Conservation (phyloP, 345 rosid genomes). For the Ceriops decandra region DNA sequence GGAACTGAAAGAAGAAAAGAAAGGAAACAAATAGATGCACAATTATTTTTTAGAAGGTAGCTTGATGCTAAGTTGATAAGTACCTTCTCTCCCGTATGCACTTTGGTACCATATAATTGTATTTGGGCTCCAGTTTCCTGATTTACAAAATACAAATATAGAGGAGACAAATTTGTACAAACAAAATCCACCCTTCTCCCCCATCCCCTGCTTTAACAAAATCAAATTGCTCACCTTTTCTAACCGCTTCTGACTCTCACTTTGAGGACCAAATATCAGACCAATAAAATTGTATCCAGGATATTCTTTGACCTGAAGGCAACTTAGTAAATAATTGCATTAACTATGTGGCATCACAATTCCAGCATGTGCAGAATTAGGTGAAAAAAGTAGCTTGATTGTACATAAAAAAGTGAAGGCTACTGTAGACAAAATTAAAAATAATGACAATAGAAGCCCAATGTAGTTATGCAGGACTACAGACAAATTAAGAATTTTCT, state of each 20-base stretch:
- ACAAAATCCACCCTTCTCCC: background rate
- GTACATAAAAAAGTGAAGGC: no score
- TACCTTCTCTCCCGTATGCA: conserved; percentile 69
- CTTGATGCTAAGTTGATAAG: conserved; percentile 3
- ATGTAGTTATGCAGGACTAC: no score
- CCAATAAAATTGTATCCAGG: conserved; percentile 69
- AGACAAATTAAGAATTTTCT: no score
- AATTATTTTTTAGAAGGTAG: background rate
- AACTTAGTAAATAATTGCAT: background rate
- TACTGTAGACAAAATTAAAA: no score
- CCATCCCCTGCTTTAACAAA: background rate
- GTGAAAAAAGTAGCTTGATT: background rate
- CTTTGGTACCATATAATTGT: conserved; percentile 55
- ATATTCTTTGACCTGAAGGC: conserved; percentile 60
- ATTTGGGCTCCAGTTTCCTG: conserved; percentile 89
- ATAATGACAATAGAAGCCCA: no score
- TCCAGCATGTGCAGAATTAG: background rate
- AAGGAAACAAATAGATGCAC: background rate
- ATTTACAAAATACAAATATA: conserved; percentile 18
- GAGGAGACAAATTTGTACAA: background rate
- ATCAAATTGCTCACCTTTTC: conserved; percentile 55
- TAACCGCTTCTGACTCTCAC: conserved; percentile 68
- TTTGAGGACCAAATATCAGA: conserved; percentile 75
- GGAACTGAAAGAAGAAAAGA: background rate
- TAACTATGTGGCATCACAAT: background rate